Percentiles rank a stretch among this genome's conserved stretches.
Evolutionary conservation across 176 grass and related monocot genomes (phyloP).

Genomic region (Zea luxurians): DNA sequence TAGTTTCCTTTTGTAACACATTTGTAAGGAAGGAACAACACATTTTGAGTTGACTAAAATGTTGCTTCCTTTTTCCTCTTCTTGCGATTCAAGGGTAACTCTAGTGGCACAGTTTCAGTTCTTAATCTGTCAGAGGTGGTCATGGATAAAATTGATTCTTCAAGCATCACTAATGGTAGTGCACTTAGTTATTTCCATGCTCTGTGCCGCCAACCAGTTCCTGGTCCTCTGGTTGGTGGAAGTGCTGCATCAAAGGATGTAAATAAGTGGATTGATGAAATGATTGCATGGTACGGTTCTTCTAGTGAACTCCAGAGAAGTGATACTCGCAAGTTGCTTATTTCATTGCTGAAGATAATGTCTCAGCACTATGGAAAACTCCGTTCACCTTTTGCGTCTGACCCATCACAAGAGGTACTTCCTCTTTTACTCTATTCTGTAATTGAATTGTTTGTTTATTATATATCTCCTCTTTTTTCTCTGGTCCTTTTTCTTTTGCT

Average conservation of each 20-base stretch:
- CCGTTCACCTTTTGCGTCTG: constrained; percentile 89
- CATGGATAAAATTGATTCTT: constrained; percentile 48
- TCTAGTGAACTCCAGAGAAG: constrained; percentile 59
- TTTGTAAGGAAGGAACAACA: constrained; percentile 27
- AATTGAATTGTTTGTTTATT: background rate
- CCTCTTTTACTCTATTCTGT: constrained; percentile 18
- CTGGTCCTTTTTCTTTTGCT: background rate
- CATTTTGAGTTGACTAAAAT: constrained; percentile 34
- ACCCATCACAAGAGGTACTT: constrained; percentile 78
- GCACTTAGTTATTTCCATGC: constrained; percentile 68
- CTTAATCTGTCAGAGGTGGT: constrained; percentile 83
- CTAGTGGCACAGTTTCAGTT: constrained; percentile 61
- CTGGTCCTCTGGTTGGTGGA: constrained; percentile 90
- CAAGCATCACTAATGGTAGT: constrained; percentile 50
- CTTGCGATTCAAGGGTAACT: constrained; percentile 46
- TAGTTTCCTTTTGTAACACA: constrained; percentile 22
- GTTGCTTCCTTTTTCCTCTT: constrained; percentile 21
- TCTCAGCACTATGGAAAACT: constrained; percentile 95
- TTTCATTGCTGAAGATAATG: constrained; percentile 90
- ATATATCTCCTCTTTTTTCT: background rate
- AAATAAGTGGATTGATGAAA: constrained; percentile 96
- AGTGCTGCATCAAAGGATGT: constrained; percentile 85
- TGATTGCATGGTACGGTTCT: constrained; percentile 60
- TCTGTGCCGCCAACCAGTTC: constrained; percentile 69
- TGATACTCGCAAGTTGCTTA: constrained; percentile 67